These are phyloP conservation scores for Ogataea salicorniae DNA, from an alignment of 805 yeast species.

Conservation along the genomic window DNA sequence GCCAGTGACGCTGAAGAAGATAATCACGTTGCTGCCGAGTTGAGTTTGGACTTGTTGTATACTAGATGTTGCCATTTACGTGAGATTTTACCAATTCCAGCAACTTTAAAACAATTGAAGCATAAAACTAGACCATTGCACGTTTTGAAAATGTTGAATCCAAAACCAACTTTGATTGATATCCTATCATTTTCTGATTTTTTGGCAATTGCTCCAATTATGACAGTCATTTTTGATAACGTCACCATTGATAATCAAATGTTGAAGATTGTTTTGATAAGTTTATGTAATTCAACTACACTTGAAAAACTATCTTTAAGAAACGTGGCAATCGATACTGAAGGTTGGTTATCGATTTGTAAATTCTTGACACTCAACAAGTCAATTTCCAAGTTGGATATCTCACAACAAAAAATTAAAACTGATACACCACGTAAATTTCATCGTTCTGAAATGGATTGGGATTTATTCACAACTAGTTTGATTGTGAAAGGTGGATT, in stretches of 20 bases:
- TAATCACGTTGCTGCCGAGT: conserved; percentile 8
- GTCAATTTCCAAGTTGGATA: conserved; percentile 45
- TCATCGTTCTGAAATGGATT: conserved; percentile 45
- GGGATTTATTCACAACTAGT: conserved; percentile 44
- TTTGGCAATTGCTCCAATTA: conserved; percentile 49
- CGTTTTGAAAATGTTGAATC: conserved; percentile 51
- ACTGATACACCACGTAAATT: conserved; percentile 35
- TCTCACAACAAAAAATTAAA: conserved; percentile 52
- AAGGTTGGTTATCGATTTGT: conserved; percentile 49
- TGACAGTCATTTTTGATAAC: conserved; percentile 53
- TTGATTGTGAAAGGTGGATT: conserved; percentile 45
- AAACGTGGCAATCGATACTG: conserved; percentile 48
- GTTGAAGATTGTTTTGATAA: conserved; percentile 44
- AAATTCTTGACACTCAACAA: conserved; percentile 40
- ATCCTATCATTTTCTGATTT: conserved; percentile 54
- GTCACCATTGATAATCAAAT: conserved; percentile 50
- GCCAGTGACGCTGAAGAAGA: conserved; percentile 24
- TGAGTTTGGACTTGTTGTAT: conserved; percentile 45
- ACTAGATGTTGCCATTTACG: conserved; percentile 46
- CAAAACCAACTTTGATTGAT: conserved; percentile 54
- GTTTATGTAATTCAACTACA: conserved; percentile 37
- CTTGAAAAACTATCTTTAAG: conserved; percentile 50
- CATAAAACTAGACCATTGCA: conserved; percentile 47
- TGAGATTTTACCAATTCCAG: conserved; percentile 46
- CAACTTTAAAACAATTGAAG: conserved; percentile 48